A percentile compares a stretch with the other conserved stretches of the same genome.
Evolutionary conservation across 345 rosid species (phyloP).

Genomic region (Aethionema arabicum): DNA sequence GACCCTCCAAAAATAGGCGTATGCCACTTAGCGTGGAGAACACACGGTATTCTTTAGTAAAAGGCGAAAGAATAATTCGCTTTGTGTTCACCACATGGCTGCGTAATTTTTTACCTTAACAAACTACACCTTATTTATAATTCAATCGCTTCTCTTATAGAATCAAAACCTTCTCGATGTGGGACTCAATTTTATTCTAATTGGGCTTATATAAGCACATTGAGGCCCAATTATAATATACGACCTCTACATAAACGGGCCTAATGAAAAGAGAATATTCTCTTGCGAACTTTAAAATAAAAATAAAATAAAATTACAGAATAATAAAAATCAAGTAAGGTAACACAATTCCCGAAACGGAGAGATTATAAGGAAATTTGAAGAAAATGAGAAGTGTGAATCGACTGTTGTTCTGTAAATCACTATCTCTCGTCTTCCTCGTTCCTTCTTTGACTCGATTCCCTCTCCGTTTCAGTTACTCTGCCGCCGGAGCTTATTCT

Average conservation of each 20-base stretch:
- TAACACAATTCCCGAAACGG: constrained; percentile 15
- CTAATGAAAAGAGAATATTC: background rate
- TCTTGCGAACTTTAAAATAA: background rate
- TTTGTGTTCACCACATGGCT: constrained; percentile 34
- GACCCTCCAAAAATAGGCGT: constrained; percentile 40
- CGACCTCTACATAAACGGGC: constrained; percentile 17
- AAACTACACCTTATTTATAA: too few relatives aligned
- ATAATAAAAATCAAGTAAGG: background rate
- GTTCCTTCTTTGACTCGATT: constrained; percentile 46
- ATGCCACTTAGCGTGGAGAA: constrained; percentile 33
- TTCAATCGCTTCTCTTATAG: too few relatives aligned
- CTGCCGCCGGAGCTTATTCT: constrained; percentile 32
- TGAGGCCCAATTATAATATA: too few relatives aligned
- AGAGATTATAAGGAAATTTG: background rate
- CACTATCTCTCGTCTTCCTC: constrained; percentile 46
- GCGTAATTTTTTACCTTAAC: background rate
- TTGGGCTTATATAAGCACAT: too few relatives aligned
- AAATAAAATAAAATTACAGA: background rate
- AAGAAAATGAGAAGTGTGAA: constrained; percentile 49
- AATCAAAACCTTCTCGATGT: too few relatives aligned
- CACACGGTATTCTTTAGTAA: constrained; percentile 42
- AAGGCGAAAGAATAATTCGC: constrained; percentile 43
- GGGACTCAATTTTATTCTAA: too few relatives aligned
- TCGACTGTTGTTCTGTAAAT: constrained; percentile 47
- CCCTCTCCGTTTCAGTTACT: constrained; percentile 41